phyloP scores from a whole-genome alignment of 495 filamentous ascomycete species.

The Penicillium subrubescens region DNA sequence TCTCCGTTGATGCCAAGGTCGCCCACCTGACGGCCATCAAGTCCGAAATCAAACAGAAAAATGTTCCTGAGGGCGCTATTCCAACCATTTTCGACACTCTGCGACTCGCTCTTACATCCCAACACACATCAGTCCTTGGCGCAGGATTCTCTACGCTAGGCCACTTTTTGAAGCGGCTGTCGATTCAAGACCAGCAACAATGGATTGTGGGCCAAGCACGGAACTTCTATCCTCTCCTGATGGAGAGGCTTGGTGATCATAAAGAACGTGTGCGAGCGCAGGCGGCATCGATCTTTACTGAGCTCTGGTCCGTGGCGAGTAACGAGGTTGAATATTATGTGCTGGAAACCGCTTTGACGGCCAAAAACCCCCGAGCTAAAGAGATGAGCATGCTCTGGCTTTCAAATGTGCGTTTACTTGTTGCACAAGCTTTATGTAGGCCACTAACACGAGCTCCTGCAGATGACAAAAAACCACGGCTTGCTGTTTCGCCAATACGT shows the following conservation, averaged over 20 bases:
- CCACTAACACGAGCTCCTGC: constrained; percentile 14
- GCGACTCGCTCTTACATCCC: constrained; percentile 66
- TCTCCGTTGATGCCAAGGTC: constrained; percentile 70
- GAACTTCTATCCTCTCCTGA: constrained; percentile 67
- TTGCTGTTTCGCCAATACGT: constrained; percentile 83
- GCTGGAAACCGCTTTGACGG: constrained; percentile 72
- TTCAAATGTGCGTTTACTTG: constrained; percentile 54
- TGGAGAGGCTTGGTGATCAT: constrained; percentile 86
- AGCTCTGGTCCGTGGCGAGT: constrained; percentile 64
- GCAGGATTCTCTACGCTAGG: constrained; percentile 82
- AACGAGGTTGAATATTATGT: constrained; percentile 78
- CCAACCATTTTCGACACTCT: constrained; percentile 73
- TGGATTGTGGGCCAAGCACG: constrained; percentile 64
- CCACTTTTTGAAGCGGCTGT: constrained; percentile 80
- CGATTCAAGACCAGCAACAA: constrained; percentile 75
- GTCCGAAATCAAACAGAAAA: constrained; percentile 84
- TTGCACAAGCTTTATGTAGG: neutral
- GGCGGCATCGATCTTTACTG: constrained; percentile 71
- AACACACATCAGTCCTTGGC: constrained; percentile 66
- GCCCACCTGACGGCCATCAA: constrained; percentile 72
- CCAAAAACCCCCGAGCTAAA: constrained; percentile 80
- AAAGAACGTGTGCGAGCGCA: constrained; percentile 77
- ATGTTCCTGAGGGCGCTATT: constrained; percentile 75
- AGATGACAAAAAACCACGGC: constrained; percentile 78
- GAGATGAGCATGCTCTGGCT: constrained; percentile 85